phyloP scores from a whole-genome alignment of 139 green algal genomes.

The Chlamydomonas incerta region DNA sequence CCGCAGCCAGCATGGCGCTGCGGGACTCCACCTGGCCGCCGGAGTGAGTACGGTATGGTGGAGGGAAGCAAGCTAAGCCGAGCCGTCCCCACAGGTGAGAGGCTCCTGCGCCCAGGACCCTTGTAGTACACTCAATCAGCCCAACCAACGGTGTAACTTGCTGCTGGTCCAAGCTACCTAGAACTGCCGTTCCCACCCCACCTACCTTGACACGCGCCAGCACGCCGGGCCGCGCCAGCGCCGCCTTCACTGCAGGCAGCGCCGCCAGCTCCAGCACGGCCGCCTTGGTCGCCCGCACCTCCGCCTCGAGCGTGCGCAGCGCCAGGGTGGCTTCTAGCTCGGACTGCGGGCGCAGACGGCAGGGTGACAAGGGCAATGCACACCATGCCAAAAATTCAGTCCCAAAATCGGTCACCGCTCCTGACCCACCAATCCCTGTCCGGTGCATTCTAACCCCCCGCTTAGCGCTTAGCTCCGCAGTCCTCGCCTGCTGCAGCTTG shows the following conservation, averaged over 20 bases:
- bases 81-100: no score
- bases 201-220: neutral
- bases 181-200: no score
- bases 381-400: no score
- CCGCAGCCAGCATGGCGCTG: neutral
- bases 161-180: no score
- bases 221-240: neutral
- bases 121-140: no score
- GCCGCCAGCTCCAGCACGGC: slow-evolving; percentile 1
- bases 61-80: neutral
- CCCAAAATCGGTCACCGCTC: no score
- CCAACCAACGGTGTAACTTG: no score
- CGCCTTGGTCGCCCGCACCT: neutral
- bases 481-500: slow-evolving; percentile 24
- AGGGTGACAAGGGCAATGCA: neutral
- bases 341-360: neutral
- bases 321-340: neutral
- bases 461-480: no score
- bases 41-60: neutral
- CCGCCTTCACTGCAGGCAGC: neutral
- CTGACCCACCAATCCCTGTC: neutral
- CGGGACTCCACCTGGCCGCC: neutral
- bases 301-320: neutral
- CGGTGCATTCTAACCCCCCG: neutral
- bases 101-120: no score